These are phyloP conservation scores for Pleurotus ostreatus DNA, from an alignment of 768 basidiomycete genomes.

Conservation along the genomic window DNA sequence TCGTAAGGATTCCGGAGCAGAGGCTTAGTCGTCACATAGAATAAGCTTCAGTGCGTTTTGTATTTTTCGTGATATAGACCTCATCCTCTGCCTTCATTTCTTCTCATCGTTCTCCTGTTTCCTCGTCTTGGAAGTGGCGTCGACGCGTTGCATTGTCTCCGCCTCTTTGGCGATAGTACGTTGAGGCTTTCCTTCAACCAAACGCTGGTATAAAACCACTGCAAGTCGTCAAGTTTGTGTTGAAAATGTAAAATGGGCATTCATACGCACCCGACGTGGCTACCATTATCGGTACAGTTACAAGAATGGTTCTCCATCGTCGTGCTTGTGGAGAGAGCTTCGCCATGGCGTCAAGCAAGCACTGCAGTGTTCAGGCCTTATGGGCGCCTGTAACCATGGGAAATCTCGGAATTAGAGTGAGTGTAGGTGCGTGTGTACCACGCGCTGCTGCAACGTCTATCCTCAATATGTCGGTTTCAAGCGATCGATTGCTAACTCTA, in stretches of 20 bases:
- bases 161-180: conserved; percentile 33
- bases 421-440: not conserved
- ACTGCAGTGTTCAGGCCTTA: too few relatives aligned
- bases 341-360: not conserved
- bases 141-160: conserved; percentile 15
- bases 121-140: not conserved
- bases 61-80: not conserved
- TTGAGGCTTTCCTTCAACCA: conserved; percentile 37
- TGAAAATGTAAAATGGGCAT: conserved; percentile 11
- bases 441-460: not conserved
- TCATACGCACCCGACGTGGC: conserved; percentile 54
- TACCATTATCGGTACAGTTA: conserved; percentile 61
- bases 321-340: conserved; percentile 32
- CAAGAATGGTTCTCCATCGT: conserved; percentile 48
- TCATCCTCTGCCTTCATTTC: conserved; percentile 8
- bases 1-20: not conserved
- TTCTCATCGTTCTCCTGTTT: not conserved
- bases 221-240: conserved; percentile 1
- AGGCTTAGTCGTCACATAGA: not conserved
- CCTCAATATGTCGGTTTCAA: not conserved
- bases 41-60: conserved; percentile 1
- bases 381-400: not conserved
- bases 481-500: conserved; percentile 27
- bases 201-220: conserved; percentile 68
- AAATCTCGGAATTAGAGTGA: not conserved